phyloP scores from a whole-genome alignment of 1,284 basidiomycete species.

The Xanthoconium separans region DNA sequence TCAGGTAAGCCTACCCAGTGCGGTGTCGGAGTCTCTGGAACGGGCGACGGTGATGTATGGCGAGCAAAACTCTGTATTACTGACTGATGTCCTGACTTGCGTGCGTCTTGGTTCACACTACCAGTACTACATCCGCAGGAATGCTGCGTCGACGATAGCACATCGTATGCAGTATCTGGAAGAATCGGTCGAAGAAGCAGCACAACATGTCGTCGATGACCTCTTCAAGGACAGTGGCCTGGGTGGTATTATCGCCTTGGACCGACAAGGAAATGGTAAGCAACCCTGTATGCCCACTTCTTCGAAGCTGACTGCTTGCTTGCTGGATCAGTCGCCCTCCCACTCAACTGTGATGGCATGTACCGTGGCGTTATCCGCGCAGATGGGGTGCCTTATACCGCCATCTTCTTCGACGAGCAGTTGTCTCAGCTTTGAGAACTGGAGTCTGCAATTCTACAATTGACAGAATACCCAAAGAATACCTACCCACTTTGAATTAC shows the following conservation, averaged over 20 bases:
- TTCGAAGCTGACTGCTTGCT: constrained; percentile 6
- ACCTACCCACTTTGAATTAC: no score
- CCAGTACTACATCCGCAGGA: constrained; percentile 75
- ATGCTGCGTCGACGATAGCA: constrained; percentile 65
- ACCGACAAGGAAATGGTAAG: constrained; percentile 62
- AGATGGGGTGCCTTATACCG: constrained; percentile 68
- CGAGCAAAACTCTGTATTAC: not conserved
- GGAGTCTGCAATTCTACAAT: not conserved
- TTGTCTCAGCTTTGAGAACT: constrained; percentile 28
- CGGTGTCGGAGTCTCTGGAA: constrained; percentile 79
- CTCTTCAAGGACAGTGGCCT: constrained; percentile 54
- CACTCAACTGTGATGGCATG: constrained; percentile 77
- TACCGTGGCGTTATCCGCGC: constrained; percentile 71
- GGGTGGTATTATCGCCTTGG: constrained; percentile 73
- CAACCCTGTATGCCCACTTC: constrained; percentile 5
- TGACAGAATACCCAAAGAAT: no score
- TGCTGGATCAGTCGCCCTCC: constrained; percentile 53
- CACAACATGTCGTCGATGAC: constrained; percentile 55
- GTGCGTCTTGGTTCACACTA: not conserved
- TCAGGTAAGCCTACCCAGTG: constrained; percentile 34
- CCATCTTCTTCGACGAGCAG: constrained; percentile 74
- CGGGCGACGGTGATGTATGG: constrained; percentile 77
- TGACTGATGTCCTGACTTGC: constrained; percentile 3
- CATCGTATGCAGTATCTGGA: constrained; percentile 62
- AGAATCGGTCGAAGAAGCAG: constrained; percentile 56